phyloP scores from a whole-genome alignment of 345 rosid species.

The Eucalyptus curtisii region DNA sequence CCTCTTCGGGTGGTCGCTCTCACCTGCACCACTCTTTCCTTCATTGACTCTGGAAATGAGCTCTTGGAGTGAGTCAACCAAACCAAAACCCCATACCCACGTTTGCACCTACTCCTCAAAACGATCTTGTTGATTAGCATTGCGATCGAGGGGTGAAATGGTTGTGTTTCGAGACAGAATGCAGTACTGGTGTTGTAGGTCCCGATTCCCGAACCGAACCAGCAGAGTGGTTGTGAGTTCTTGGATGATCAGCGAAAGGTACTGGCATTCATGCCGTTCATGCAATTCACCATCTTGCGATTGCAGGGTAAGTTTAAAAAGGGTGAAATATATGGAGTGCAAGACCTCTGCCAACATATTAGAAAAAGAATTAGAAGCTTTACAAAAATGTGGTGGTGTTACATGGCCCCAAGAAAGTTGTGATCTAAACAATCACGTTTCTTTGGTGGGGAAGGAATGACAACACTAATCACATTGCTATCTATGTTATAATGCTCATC shows the following conservation, averaged over 20 bases:
- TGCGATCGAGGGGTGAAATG: neutral
- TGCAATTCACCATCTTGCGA: neutral
- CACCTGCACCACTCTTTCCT: neutral
- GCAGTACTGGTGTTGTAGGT: neutral
- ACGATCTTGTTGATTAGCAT: neutral
- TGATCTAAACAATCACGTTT: neutral
- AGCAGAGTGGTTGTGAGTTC: rapidly evolving
- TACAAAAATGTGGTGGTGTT: neutral
- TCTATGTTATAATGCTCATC: neutral
- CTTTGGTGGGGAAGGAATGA: neutral
- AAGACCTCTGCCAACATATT: neutral
- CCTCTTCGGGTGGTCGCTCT: neutral
- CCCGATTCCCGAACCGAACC: neutral
- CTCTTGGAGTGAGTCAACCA: neutral
- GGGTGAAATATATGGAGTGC: neutral
- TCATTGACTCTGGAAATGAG: neutral
- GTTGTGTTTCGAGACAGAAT: rapidly evolving
- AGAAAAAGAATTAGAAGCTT: neutral
- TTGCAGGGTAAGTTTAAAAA: neutral
- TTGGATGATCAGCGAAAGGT: neutral
- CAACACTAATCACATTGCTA: neutral
- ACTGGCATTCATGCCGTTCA: neutral
- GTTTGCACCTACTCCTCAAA: neutral
- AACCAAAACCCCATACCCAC: neutral
- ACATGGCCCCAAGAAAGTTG: neutral